Percentiles rank a stretch among this genome's conserved stretches.
phyloP scores from a whole-genome alignment of 768 basidiomycete genomes.

The Fomitopsis pulvina region DNA sequence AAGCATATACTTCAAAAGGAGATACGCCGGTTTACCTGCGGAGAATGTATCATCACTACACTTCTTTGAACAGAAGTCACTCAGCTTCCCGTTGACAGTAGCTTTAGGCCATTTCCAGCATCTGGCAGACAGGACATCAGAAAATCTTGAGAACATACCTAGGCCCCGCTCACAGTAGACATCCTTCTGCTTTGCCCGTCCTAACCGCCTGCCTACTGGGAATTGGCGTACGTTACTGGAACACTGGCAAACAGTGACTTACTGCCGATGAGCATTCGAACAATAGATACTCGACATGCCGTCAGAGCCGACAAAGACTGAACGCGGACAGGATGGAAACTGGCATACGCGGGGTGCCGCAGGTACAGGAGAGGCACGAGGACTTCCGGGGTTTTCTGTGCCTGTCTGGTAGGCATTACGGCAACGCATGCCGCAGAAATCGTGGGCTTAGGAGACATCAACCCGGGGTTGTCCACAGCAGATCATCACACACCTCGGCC shows the following conservation, averaged over 20 bases:
- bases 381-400: neutral
- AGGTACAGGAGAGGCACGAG: neutral
- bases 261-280: slow-evolving; percentile 13
- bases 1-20: neutral
- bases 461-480: neutral
- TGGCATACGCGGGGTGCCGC: slow-evolving; percentile 1
- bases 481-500: slow-evolving; percentile 10
- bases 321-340: slow-evolving; percentile 7
- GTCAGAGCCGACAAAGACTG: slow-evolving; percentile 7
- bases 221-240: neutral
- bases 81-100: slow-evolving; percentile 11
- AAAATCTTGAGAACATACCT: neutral
- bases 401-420: neutral
- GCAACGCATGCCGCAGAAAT: neutral
- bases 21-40: slow-evolving; percentile 2
- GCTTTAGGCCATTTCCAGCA: slow-evolving; percentile 14
- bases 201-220: slow-evolving; percentile 9
- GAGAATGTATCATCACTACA: slow-evolving; percentile 10
- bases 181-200: slow-evolving; percentile 8
- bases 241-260: neutral
- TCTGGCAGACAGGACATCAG: slow-evolving; percentile 5
- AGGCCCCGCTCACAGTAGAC: slow-evolving; percentile 11
- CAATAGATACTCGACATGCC: slow-evolving; percentile 12
- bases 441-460: neutral
- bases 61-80: slow-evolving; percentile 20